phyloP scores from a whole-genome alignment of 768 basidiomycete species.

The Termitomyces sp. region DNA sequence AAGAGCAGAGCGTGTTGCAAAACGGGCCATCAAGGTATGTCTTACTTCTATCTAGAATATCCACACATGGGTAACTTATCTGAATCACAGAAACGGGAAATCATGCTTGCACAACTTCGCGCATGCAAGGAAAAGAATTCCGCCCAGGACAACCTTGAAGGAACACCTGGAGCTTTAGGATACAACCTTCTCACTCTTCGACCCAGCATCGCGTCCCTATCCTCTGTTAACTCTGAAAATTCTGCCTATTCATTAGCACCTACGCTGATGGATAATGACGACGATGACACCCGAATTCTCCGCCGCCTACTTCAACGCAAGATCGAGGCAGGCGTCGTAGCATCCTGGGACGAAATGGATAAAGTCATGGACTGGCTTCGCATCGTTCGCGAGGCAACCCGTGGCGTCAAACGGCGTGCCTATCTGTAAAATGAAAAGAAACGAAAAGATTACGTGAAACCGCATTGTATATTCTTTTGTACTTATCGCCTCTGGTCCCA shows the following conservation, averaged over 20 bases:
- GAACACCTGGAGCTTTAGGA: slow-evolving; percentile 25
- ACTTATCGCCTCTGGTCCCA: too few species aligned
- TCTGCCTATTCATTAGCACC: slow-evolving; percentile 44
- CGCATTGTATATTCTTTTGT: not conserved
- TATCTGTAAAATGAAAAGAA: slow-evolving; percentile 28
- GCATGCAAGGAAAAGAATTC: slow-evolving; percentile 13
- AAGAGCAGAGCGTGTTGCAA: slow-evolving; percentile 52
- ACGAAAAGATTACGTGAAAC: slow-evolving; percentile 1
- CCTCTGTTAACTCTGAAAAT: slow-evolving; percentile 33
- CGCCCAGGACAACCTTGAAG: slow-evolving; percentile 11
- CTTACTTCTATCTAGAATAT: slow-evolving; percentile 1
- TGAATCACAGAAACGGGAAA: slow-evolving; percentile 41
- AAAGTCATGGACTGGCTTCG: slow-evolving; percentile 53
- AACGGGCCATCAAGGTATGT: slow-evolving; percentile 49
- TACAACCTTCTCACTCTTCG: slow-evolving; percentile 29
- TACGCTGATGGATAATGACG: slow-evolving; percentile 49
- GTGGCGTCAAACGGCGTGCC: slow-evolving; percentile 47
- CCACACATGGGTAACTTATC: not conserved
- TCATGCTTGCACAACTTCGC: slow-evolving; percentile 39
- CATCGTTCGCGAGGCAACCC: slow-evolving; percentile 59
- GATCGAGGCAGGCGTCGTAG: slow-evolving; percentile 50
- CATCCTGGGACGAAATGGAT: slow-evolving; percentile 61
- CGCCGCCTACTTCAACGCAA: slow-evolving; percentile 63
- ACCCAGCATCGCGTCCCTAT: slow-evolving; percentile 37
- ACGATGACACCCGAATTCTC: slow-evolving; percentile 57